Evolutionary conservation across 345 rosid species (phyloP).

Genomic region (Isatis tinctoria): DNA sequence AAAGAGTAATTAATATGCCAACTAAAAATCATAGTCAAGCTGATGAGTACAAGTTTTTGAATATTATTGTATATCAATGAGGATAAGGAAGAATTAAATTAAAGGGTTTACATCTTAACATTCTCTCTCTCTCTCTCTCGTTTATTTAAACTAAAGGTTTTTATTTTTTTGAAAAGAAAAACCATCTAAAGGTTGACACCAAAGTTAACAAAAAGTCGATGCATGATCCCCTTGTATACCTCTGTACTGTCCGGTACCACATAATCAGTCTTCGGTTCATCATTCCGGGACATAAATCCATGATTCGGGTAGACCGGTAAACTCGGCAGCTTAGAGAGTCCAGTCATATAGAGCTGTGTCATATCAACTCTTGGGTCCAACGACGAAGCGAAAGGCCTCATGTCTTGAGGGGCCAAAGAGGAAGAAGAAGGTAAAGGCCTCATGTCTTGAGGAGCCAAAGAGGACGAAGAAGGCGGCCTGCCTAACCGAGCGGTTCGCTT

Average conservation of each 20-base stretch:
- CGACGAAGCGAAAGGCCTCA: background rate
- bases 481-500: background rate
- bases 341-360: background rate
- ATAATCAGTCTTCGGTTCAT: background rate
- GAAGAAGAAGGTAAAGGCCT: background rate
- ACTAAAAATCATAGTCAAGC: background rate
- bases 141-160: background rate
- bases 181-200: background rate
- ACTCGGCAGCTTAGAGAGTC: slow-evolving; percentile 11
- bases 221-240: background rate
- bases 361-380: background rate
- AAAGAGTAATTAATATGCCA: background rate
- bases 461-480: background rate
- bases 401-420: background rate
- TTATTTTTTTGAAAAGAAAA: too few species aligned
- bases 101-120: background rate
- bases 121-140: too few species aligned
- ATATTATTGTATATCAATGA: background rate
- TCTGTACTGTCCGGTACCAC: background rate
- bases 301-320: background rate
- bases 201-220: background rate
- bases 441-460: background rate
- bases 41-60: background rate
- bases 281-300: background rate
- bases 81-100: background rate